A percentile compares a stretch with the other conserved stretches of the same genome.
These are phyloP conservation scores for Theobroma grandiflorum DNA, from an alignment of 441 rosid genomes.

Conservation along the genomic window DNA sequence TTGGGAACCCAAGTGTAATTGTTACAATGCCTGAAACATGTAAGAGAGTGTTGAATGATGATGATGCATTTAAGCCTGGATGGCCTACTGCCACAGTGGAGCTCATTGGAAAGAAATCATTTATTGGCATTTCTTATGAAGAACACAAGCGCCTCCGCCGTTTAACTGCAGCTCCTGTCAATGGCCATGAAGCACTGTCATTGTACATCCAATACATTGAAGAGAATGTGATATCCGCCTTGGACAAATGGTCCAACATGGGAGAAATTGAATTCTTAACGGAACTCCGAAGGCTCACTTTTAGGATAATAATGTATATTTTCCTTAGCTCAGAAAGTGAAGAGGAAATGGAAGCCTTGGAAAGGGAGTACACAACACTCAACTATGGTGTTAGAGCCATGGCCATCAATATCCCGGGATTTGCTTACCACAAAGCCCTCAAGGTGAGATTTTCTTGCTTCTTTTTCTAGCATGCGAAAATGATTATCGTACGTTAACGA, in stretches of 20 bases:
- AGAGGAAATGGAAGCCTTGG: constrained; percentile 65
- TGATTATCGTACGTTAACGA: not conserved
- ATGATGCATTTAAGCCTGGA: constrained; percentile 78
- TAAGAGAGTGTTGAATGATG: constrained; percentile 66
- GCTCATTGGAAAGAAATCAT: constrained; percentile 83
- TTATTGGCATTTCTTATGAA: constrained; percentile 66
- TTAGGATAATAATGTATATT: constrained; percentile 78
- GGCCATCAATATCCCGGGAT: constrained; percentile 90
- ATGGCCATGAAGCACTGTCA: constrained; percentile 83
- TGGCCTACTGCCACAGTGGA: constrained; percentile 79
- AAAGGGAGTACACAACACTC: constrained; percentile 74
- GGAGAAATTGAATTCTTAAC: constrained; percentile 75
- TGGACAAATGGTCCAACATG: constrained; percentile 74
- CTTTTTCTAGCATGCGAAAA: not conserved
- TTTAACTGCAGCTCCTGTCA: constrained; percentile 79
- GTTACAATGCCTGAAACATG: constrained; percentile 78
- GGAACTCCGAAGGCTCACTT: constrained; percentile 76
- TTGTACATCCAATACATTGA: constrained; percentile 70
- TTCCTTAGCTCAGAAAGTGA: constrained; percentile 82
- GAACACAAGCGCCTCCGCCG: constrained; percentile 89
- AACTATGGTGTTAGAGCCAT: constrained; percentile 87
- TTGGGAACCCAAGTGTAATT: constrained; percentile 78
- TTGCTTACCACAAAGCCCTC: constrained; percentile 78
- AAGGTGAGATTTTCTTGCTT: constrained; percentile 50
- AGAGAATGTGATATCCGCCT: constrained; percentile 54